Conservation (phyloP, 176 grass and related monocot genomes). For the Oryza glaberrima region DNA sequence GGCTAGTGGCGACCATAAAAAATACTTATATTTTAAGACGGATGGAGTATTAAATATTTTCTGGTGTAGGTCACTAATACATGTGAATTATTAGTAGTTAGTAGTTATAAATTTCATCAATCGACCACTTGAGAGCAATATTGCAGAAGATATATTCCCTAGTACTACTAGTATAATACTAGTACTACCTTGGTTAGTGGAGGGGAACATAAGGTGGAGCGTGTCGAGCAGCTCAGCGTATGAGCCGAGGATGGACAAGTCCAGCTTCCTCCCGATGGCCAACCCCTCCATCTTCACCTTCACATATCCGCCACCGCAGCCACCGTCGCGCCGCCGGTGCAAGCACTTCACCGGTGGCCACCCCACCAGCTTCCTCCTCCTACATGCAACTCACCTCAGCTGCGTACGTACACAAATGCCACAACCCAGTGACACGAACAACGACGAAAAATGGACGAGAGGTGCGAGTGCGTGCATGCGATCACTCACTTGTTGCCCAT, state of each 20-base stretch:
- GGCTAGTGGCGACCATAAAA: too few species aligned
- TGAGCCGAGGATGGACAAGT: slow-evolving; percentile 59
- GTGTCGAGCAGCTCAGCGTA: slow-evolving; percentile 64
- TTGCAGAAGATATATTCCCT: too few species aligned
- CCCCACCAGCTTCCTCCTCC: slow-evolving; percentile 57
- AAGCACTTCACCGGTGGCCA: slow-evolving; percentile 81
- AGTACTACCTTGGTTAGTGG: background rate
- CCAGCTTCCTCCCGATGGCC: slow-evolving; percentile 80
- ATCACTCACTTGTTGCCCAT: slow-evolving; percentile 40
- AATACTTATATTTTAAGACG: too few species aligned
- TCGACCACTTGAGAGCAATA: too few species aligned
- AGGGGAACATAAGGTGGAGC: slow-evolving; percentile 64
- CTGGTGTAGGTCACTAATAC: too few species aligned
- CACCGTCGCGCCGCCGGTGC: slow-evolving; percentile 5
- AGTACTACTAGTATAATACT: too few species aligned
- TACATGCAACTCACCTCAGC: background rate
- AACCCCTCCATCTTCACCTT: slow-evolving; percentile 90
- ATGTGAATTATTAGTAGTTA: too few species aligned
- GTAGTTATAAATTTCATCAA: too few species aligned
- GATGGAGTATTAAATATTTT: too few species aligned
- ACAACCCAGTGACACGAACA: too few species aligned
- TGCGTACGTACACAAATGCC: background rate
- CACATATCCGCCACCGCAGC: slow-evolving; percentile 42
- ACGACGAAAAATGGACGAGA: background rate
- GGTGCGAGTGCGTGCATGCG: background rate